Base-by-base conservation (phyloP, 805 yeast genomes). In the Pichia occidentalis region DNA sequence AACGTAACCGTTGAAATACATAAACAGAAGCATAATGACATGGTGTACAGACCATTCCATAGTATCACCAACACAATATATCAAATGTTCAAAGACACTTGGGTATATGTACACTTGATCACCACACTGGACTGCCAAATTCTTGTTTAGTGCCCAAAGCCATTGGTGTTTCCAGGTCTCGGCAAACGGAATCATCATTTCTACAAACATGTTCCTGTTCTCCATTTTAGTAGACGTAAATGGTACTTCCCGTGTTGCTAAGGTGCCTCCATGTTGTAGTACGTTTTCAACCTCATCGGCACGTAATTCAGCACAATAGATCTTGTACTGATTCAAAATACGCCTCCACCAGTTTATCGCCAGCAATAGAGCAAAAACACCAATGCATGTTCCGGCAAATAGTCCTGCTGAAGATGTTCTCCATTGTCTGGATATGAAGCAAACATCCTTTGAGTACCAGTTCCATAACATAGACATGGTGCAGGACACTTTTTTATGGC, bases 381-480 rank as follows among this genome's bases (percentile, higher is more conserved):
- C 52, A 27, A 48, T 37, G 41, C 50, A 47, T 3, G 52, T 42
- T 24, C 52, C 52, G 11, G 39, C 52, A 36, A 47, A 48, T 12
- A 32, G n/a, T 2, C 44, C 45, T 12, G 28, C 32, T 4, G 50
- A 42, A 13, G 41, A 33, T 5, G 49, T 48, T 27, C 36, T 42
- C 52, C 52, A 48, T 17, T 37, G 34, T 1, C 14, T 14, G 2
- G 50, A 40, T 19, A 48, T 37, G 19, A 48, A 34, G 18, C 50
- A 47, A 11, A 42, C 46, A 26, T 47, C 44, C 12, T 42, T 34
- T 5, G 40, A 20, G 20, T 44, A 41, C 51, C 51, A 48, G 23
- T 46, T 47, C 50, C 50, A 48, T 4, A 48, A 30, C 52, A 48
- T 48, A 16, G 48, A 42, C 52, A 50, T 50, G 6, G 35, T 30